phyloP scores from a whole-genome alignment of 805 yeast species.

The Starmerella floricola region DNA sequence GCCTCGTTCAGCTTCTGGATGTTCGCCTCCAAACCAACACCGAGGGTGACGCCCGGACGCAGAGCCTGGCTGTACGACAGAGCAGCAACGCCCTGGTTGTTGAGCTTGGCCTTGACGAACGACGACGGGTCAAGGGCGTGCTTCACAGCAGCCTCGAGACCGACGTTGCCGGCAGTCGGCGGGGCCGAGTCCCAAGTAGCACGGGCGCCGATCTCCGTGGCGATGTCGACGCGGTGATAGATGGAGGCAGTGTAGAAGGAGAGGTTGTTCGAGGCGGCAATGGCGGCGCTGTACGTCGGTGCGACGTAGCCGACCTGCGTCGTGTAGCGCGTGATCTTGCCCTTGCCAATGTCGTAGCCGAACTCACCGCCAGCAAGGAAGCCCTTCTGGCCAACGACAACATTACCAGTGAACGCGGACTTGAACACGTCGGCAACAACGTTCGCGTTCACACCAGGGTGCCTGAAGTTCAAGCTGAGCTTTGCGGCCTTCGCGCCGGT shows the following conservation, averaged over 20 bases:
- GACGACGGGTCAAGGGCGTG: slow-evolving; percentile 78
- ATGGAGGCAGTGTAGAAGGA: slow-evolving; percentile 61
- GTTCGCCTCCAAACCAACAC: slow-evolving; percentile 94
- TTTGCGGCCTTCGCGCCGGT: slow-evolving; percentile 67
- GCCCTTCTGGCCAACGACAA: slow-evolving; percentile 90
- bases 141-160: slow-evolving; percentile 91
- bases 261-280: slow-evolving; percentile 75
- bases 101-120: slow-evolving; percentile 91
- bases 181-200: slow-evolving; percentile 84
- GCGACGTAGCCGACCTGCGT: slow-evolving; percentile 88
- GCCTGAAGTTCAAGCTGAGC: slow-evolving; percentile 80
- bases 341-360: slow-evolving; percentile 88
- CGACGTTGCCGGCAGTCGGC: slow-evolving; percentile 63
- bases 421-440: slow-evolving; percentile 89
- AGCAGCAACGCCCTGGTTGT: slow-evolving; percentile 90
- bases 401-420: slow-evolving; percentile 95
- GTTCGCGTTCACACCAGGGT: slow-evolving; percentile 86
- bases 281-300: slow-evolving; percentile 73
- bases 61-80: slow-evolving; percentile 87
- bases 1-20: slow-evolving; percentile 91
- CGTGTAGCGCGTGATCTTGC: slow-evolving; percentile 86
- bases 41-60: slow-evolving; percentile 92
- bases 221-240: slow-evolving; percentile 88
- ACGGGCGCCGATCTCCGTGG: slow-evolving; percentile 94
- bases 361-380: slow-evolving; percentile 94